phyloP scores from a whole-genome alignment of 2,329 filamentous ascomycete genomes.

The Myriangium duriaei region DNA sequence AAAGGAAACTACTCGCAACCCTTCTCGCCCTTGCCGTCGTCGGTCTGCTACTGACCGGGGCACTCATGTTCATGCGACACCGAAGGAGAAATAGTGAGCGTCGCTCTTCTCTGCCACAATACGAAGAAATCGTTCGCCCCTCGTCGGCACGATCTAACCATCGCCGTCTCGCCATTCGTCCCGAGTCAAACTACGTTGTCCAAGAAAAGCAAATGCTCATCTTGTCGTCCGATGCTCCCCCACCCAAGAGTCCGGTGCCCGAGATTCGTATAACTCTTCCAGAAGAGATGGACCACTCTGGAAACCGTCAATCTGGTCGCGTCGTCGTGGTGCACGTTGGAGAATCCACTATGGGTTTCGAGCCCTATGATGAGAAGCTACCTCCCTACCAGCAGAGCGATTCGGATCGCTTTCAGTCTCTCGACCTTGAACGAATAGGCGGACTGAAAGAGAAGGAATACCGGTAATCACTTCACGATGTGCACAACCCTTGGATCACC shows the following conservation, averaged over 20 bases:
- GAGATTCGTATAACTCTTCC: slow-evolving; percentile 98
- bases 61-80: slow-evolving; percentile 61
- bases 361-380: slow-evolving; percentile 67
- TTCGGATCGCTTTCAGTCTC: slow-evolving; percentile 67
- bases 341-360: slow-evolving; percentile 76
- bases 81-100: slow-evolving; percentile 38
- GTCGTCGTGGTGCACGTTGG: slow-evolving; percentile 87
- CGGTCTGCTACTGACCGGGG: slow-evolving; percentile 52
- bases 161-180: slow-evolving; percentile 45
- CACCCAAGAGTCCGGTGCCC: slow-evolving; percentile 69
- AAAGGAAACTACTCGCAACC: slow-evolving; percentile 66
- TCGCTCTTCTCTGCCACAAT: slow-evolving; percentile 51
- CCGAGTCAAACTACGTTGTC: slow-evolving; percentile 60
- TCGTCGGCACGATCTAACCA: slow-evolving; percentile 33
- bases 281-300: slow-evolving; percentile 75
- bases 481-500: neutral
- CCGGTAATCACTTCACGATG: slow-evolving; percentile 6
- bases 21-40: slow-evolving; percentile 68
- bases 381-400: slow-evolving; percentile 81
- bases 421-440: slow-evolving; percentile 89
- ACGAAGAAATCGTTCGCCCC: slow-evolving; percentile 45
- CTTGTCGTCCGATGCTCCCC: slow-evolving; percentile 60
- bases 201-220: slow-evolving; percentile 70
- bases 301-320: slow-evolving; percentile 69
- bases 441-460: slow-evolving; percentile 80